Percentiles rank a stretch among this genome's conserved stretches.
phyloP scores from a whole-genome alignment of 2,329 filamentous ascomycete genomes.

The Stachybotrys chartarum region DNA sequence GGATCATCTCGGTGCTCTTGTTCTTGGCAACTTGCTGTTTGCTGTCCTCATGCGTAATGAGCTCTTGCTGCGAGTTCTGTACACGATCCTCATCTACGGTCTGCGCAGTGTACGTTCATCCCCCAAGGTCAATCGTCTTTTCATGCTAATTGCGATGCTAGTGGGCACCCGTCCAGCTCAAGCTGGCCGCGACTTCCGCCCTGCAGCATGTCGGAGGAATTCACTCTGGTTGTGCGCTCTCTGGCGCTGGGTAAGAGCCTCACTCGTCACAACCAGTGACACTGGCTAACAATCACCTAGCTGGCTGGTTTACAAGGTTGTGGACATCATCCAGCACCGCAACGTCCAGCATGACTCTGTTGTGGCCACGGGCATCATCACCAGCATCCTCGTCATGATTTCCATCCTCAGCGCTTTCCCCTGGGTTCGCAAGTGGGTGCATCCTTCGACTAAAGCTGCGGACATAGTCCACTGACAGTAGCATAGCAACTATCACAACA shows the following conservation, averaged over 20 bases:
- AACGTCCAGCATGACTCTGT: conserved; percentile 23
- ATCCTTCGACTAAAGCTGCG: background rate
- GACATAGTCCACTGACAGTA: background rate
- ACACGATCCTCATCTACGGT: conserved; percentile 28
- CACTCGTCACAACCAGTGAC: background rate
- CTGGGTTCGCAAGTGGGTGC: conserved; percentile 32
- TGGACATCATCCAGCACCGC: conserved; percentile 26
- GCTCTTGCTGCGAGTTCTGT: conserved; percentile 27
- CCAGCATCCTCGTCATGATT: conserved; percentile 27
- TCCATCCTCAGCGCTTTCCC: conserved; percentile 31
- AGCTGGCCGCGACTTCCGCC: conserved; percentile 25
- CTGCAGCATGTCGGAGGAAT: conserved; percentile 34
- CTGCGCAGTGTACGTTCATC: conserved; percentile 22
- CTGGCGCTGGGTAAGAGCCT: conserved; percentile 24
- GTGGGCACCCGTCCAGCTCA: conserved; percentile 30
- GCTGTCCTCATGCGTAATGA: conserved; percentile 33
- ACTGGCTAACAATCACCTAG: conserved; percentile 13
- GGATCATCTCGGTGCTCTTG: conserved; percentile 28
- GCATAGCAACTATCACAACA: conserved; percentile 30
- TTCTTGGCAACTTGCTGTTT: conserved; percentile 30
- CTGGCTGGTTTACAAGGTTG: conserved; percentile 30
- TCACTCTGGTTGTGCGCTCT: conserved; percentile 31
- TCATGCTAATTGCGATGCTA: conserved; percentile 8
- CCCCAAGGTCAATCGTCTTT: too few species aligned
- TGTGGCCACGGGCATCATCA: conserved; percentile 29